Evolutionary conservation across 805 yeast species (phyloP).

Genomic region (Candida nemodendra): DNA sequence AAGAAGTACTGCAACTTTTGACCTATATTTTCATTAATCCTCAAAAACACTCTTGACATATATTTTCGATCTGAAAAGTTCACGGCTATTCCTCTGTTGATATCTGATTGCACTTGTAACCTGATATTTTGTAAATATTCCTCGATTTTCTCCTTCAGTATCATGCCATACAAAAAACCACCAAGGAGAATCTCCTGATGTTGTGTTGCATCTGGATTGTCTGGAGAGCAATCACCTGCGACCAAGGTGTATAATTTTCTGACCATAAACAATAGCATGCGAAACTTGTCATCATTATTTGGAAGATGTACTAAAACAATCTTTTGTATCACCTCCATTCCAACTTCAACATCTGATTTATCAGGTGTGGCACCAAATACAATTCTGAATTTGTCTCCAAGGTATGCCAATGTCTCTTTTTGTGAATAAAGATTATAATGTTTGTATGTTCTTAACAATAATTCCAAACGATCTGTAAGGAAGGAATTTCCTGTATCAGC

Average conservation of each 20-base stretch:
- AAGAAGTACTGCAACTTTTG: slow-evolving; percentile 90
- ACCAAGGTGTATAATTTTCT: slow-evolving; percentile 92
- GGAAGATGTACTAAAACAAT: slow-evolving; percentile 88
- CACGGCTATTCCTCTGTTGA: slow-evolving; percentile 75
- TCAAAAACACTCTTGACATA: slow-evolving; percentile 71
- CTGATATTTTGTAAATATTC: slow-evolving; percentile 79
- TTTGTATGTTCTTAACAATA: slow-evolving; percentile 85
- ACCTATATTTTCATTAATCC: slow-evolving; percentile 92
- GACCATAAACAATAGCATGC: slow-evolving; percentile 88
- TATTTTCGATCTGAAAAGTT: slow-evolving; percentile 83
- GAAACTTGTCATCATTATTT: slow-evolving; percentile 74
- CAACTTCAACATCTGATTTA: slow-evolving; percentile 85
- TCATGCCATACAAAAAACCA: slow-evolving; percentile 96
- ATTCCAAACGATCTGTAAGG: slow-evolving; percentile 96
- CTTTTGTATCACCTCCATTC: slow-evolving; percentile 75
- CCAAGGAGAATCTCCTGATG: slow-evolving; percentile 96
- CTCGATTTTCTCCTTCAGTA: slow-evolving; percentile 92
- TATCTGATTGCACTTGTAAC: slow-evolving; percentile 73
- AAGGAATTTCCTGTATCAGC: slow-evolving; percentile 83
- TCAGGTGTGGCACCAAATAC: slow-evolving; percentile 90
- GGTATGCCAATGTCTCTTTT: slow-evolving; percentile 86
- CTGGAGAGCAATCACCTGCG: slow-evolving; percentile 95
- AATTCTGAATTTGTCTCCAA: slow-evolving; percentile 94
- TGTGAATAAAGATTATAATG: slow-evolving; percentile 73
- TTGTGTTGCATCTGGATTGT: slow-evolving; percentile 98